phyloP scores from a whole-genome alignment of 257 asterid genomes.

The Primulina huaijiensis region DNA sequence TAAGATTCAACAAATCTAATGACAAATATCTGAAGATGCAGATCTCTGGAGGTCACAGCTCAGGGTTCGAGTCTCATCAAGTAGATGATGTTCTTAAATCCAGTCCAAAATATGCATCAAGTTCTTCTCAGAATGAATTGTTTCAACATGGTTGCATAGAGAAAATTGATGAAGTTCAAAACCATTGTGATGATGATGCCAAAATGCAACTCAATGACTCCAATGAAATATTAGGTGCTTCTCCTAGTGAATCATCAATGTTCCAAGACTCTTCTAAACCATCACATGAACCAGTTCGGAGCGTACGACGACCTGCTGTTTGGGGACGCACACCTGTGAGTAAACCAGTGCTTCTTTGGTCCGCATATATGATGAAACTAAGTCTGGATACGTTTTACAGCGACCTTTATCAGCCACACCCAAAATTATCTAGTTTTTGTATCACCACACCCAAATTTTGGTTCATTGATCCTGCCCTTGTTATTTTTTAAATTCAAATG shows the following conservation, averaged over 20 bases:
- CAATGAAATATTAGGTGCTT: constrained; percentile 32
- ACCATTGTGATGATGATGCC: constrained; percentile 31
- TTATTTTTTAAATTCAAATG: constrained; percentile 1
- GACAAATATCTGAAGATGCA: constrained; percentile 33
- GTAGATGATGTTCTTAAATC: constrained; percentile 36
- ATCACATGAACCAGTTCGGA: constrained; percentile 40
- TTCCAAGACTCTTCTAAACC: constrained; percentile 31
- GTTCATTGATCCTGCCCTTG: constrained; percentile 1
- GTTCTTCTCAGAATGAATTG: constrained; percentile 33
- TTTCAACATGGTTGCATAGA: constrained; percentile 34
- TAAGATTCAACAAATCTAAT: constrained; percentile 18
- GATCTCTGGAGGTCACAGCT: constrained; percentile 44
- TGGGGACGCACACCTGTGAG: constrained; percentile 89
- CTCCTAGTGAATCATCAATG: constrained; percentile 38
- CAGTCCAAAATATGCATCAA: constrained; percentile 29
- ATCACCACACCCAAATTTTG: constrained; percentile 18
- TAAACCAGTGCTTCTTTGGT: constrained; percentile 23
- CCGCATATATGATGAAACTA: constrained; percentile 11
- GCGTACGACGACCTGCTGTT: constrained; percentile 43
- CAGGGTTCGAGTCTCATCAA: constrained; percentile 43
- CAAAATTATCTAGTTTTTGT: background rate
- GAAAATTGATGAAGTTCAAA: constrained; percentile 27
- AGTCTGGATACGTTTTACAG: constrained; percentile 7
- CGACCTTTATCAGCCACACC: background rate
- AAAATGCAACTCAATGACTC: constrained; percentile 29